Evolutionary conservation across 495 filamentous ascomycete species (phyloP).

Genomic region (Astrothelium macrocarpum): DNA sequence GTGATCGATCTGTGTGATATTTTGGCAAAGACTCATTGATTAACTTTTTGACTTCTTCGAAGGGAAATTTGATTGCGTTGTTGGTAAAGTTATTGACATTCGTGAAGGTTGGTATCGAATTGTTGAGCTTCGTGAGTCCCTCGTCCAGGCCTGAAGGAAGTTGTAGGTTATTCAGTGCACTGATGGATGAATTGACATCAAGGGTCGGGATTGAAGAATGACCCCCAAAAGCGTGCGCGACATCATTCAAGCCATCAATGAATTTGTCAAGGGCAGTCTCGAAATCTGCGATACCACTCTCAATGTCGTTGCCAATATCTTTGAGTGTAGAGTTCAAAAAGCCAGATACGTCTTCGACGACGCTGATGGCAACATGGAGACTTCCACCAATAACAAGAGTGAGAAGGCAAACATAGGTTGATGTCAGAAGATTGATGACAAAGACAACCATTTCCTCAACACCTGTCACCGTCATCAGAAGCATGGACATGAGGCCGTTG

Average conservation of each 20-base stretch:
- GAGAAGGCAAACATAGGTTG: conserved; percentile 80
- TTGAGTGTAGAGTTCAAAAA: conserved; percentile 65
- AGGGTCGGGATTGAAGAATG: conserved; percentile 40
- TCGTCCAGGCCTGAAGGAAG: conserved; percentile 55
- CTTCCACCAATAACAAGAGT: conserved; percentile 69
- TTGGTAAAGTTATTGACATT: conserved; percentile 71
- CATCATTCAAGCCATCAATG: conserved; percentile 36
- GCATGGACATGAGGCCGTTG: conserved; percentile 60
- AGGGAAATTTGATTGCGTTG: conserved; percentile 61
- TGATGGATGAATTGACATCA: conserved; percentile 49
- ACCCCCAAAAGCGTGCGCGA: conserved; percentile 32
- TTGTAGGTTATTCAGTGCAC: conserved; percentile 57
- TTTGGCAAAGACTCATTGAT: conserved; percentile 55
- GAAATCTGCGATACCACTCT: conserved; percentile 45
- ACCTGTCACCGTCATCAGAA: conserved; percentile 67
- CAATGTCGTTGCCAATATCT: conserved; percentile 53
- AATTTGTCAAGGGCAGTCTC: conserved; percentile 53
- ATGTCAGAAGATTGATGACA: conserved; percentile 77
- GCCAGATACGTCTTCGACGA: conserved; percentile 60
- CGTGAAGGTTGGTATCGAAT: conserved; percentile 69
- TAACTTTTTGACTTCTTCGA: conserved; percentile 59
- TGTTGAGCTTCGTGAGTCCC: conserved; percentile 58
- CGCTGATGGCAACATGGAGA: conserved; percentile 55
- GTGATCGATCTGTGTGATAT: conserved; percentile 65
- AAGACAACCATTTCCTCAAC: conserved; percentile 85